These are phyloP conservation scores for Daedaleopsis nitida DNA, from an alignment of 768 basidiomycete species.

Conservation along the genomic window DNA sequence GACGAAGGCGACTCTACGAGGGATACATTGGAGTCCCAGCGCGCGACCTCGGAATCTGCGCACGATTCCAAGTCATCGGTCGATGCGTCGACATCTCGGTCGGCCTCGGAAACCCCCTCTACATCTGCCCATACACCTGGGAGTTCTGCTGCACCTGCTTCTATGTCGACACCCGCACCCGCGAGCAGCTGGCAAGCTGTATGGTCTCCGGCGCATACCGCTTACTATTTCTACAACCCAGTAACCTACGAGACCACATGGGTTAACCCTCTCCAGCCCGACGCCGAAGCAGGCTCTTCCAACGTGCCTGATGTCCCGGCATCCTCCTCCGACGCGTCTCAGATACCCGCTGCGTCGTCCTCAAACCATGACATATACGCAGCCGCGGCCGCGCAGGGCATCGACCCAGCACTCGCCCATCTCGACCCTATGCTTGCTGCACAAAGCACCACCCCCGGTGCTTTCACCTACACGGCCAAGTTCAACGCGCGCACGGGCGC, in stretches of 20 bases:
- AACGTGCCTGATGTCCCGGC: conserved; percentile 22
- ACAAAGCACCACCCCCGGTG: conserved; percentile 33
- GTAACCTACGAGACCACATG: conserved; percentile 81
- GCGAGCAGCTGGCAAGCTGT: conserved; percentile 73
- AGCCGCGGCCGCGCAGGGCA: conserved; percentile 76
- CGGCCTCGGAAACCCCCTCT: conserved; percentile 10
- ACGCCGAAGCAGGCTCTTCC: conserved; percentile 30
- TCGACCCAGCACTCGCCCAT: conserved; percentile 79
- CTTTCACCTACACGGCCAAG: conserved; percentile 57
- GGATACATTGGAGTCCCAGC: not conserved
- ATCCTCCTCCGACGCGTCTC: conserved; percentile 17
- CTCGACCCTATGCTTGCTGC: conserved; percentile 72
- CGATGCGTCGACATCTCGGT: conserved; percentile 3
- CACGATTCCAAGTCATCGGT: not conserved
- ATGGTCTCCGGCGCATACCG: conserved; percentile 72
- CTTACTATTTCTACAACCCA: conserved; percentile 86
- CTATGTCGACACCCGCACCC: conserved; percentile 15
- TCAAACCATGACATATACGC: conserved; percentile 54
- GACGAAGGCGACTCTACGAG: not conserved
- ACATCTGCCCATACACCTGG: conserved; percentile 2
- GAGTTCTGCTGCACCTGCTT: conserved; percentile 7
- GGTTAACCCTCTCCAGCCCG: conserved; percentile 67
- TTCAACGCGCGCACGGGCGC: conserved; percentile 84
- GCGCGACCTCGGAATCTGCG: not conserved
- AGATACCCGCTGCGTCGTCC: conserved; percentile 29